Conservation (phyloP, 2,329 filamentous ascomycete genomes). For the Fusarium sp. region DNA sequence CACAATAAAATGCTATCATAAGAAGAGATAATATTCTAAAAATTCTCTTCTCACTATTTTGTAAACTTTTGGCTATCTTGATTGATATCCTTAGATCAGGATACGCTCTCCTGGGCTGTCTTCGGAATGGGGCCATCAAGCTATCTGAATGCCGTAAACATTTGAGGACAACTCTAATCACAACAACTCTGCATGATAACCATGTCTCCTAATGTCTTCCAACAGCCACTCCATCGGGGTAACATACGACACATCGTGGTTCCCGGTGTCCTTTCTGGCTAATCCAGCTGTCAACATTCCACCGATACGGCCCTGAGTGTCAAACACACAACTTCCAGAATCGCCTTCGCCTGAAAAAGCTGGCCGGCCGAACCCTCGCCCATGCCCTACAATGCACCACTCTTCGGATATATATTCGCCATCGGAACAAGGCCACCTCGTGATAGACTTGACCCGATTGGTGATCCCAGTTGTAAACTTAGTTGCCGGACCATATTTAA, state of each 20-base stretch:
- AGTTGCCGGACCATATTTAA: background rate
- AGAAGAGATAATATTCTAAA: background rate
- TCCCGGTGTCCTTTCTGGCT: background rate
- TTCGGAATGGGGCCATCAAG: no score
- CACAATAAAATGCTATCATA: background rate
- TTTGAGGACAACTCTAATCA: background rate
- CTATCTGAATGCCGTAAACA: background rate
- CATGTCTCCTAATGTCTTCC: slow-evolving; percentile 5
- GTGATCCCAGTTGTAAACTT: slow-evolving; percentile 2
- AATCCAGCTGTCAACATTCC: slow-evolving; percentile 7
- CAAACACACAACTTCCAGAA: slow-evolving; percentile 18
- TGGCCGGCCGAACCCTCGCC: background rate
- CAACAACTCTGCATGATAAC: slow-evolving; percentile 10
- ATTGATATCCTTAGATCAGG: background rate
- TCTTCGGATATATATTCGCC: background rate
- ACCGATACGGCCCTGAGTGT: slow-evolving; percentile 5
- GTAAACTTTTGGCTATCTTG: background rate
- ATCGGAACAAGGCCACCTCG: background rate
- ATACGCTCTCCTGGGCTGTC: no score
- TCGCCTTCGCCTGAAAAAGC: background rate
- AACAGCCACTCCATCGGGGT: slow-evolving; percentile 28
- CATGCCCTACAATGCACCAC: slow-evolving; percentile 12
- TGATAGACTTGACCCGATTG: background rate
- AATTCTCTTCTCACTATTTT: background rate
- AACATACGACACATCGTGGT: slow-evolving; percentile 8